phyloP scores from a whole-genome alignment of 371 early-diverging fungal genomes.

The Gilbertella persicaria region DNA sequence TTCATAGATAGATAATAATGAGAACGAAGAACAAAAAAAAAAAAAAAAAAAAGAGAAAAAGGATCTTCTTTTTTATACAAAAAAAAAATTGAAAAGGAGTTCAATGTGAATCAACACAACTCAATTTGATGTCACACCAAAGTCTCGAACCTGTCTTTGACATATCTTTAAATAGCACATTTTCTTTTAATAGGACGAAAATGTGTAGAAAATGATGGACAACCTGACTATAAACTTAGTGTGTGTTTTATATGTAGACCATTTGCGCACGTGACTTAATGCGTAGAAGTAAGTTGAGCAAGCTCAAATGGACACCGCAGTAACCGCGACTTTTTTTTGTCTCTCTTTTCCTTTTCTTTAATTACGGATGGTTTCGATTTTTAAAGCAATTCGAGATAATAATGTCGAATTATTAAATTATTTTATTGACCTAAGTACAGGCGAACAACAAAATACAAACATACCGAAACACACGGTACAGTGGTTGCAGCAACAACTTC shows the following conservation, averaged over 20 bases:
- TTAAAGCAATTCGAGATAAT: slow-evolving; percentile 47
- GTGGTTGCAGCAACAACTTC: slow-evolving; percentile 19
- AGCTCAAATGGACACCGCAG: too few species aligned
- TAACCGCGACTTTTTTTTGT: too few species aligned
- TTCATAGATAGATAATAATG: neutral
- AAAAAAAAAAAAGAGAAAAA: neutral
- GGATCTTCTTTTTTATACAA: neutral
- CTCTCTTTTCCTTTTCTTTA: neutral
- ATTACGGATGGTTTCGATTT: slow-evolving; percentile 39
- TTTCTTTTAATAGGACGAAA: too few species aligned
- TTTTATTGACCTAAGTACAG: slow-evolving; percentile 25
- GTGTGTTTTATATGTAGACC: too few species aligned
- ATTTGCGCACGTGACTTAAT: neutral
- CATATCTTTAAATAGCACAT: too few species aligned
- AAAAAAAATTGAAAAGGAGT: neutral
- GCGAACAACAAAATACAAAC: slow-evolving; percentile 7
- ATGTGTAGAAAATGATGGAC: too few species aligned
- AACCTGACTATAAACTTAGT: too few species aligned
- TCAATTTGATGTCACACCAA: too few species aligned
- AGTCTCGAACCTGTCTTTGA: too few species aligned
- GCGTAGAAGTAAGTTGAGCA: too few species aligned
- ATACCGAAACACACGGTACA: slow-evolving; percentile 20
- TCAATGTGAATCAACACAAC: neutral
- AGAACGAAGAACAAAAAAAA: neutral
- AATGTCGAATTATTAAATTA: slow-evolving; percentile 42